Evolutionary conservation across 2,329 filamentous ascomycete genomes (phyloP).

Genomic region (Microsporum audouinii): DNA sequence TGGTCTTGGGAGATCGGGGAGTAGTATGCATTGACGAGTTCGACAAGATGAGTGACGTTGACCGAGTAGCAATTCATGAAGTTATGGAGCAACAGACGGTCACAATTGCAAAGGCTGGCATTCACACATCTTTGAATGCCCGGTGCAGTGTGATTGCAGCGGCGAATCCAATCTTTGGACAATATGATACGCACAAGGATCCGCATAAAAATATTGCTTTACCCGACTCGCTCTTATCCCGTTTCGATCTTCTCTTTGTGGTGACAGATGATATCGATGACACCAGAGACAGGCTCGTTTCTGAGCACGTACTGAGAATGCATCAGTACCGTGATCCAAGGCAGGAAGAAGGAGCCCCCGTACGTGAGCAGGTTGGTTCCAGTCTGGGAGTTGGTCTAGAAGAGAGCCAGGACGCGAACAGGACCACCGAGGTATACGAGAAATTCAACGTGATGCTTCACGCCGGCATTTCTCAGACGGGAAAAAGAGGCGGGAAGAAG

Average conservation of each 20-base stretch:
- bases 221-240: slow-evolving; percentile 87
- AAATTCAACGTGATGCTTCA: slow-evolving; percentile 96
- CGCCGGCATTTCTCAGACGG: slow-evolving; percentile 68
- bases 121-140: slow-evolving; percentile 93
- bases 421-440: slow-evolving; percentile 80
- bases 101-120: slow-evolving; percentile 96
- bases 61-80: slow-evolving; percentile 97
- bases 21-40: slow-evolving; percentile 99
- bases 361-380: slow-evolving; percentile 76
- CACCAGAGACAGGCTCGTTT: slow-evolving; percentile 76
- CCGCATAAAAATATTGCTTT: slow-evolving; percentile 97
- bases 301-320: slow-evolving; percentile 95
- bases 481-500: slow-evolving; percentile 61
- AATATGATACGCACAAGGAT: slow-evolving; percentile 97
- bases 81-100: slow-evolving; percentile 99
- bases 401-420: slow-evolving; percentile 57
- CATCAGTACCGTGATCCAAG: slow-evolving; percentile 88
- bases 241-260: slow-evolving; percentile 96
- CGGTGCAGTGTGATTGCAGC: slow-evolving; percentile 93
- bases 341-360: slow-evolving; percentile 85
- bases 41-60: slow-evolving; percentile 98
- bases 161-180: slow-evolving; percentile 93
- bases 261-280: slow-evolving; percentile 98
- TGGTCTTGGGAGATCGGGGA: slow-evolving; percentile 93
- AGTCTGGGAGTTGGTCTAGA: slow-evolving; percentile 79